Evolutionary conservation across 805 yeast species (phyloP).

Genomic region (Candida dajiaensis): DNA sequence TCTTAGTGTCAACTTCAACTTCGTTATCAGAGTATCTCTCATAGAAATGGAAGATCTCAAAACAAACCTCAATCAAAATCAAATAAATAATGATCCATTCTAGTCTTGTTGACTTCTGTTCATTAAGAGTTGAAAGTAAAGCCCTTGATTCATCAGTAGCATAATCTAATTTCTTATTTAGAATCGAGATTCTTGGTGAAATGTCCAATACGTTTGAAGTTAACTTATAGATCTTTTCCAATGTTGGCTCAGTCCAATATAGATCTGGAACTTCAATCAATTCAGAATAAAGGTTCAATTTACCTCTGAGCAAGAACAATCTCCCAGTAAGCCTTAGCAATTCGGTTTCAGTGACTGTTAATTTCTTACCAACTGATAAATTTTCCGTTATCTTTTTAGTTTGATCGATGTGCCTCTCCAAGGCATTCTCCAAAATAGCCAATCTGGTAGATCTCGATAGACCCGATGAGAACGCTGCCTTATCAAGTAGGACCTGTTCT

Average conservation of each 20-base stretch:
- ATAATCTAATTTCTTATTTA: slow-evolving; percentile 83
- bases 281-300: slow-evolving; percentile 79
- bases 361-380: slow-evolving; percentile 54
- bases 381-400: slow-evolving; percentile 62
- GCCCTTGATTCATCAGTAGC: slow-evolving; percentile 86
- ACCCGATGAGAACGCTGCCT: slow-evolving; percentile 86
- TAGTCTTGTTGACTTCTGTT: slow-evolving; percentile 65
- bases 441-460: slow-evolving; percentile 80
- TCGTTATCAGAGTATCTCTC: slow-evolving; percentile 29
- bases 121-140: slow-evolving; percentile 65
- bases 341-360: slow-evolving; percentile 51
- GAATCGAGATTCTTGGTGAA: slow-evolving; percentile 65
- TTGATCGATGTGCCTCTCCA: slow-evolving; percentile 61
- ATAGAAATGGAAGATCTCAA: slow-evolving; percentile 72
- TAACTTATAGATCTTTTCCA: slow-evolving; percentile 69
- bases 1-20: not conserved
- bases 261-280: slow-evolving; percentile 88
- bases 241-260: slow-evolving; percentile 87
- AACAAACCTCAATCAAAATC: slow-evolving; percentile 79
- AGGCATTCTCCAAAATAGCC: slow-evolving; percentile 67
- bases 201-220: slow-evolving; percentile 73
- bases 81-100: slow-evolving; percentile 87
- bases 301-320: slow-evolving; percentile 71
- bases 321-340: slow-evolving; percentile 68
- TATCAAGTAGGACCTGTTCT: slow-evolving; percentile 56